Conservation (phyloP, 768 basidiomycete species). For the Podaxis sp. region DNA sequence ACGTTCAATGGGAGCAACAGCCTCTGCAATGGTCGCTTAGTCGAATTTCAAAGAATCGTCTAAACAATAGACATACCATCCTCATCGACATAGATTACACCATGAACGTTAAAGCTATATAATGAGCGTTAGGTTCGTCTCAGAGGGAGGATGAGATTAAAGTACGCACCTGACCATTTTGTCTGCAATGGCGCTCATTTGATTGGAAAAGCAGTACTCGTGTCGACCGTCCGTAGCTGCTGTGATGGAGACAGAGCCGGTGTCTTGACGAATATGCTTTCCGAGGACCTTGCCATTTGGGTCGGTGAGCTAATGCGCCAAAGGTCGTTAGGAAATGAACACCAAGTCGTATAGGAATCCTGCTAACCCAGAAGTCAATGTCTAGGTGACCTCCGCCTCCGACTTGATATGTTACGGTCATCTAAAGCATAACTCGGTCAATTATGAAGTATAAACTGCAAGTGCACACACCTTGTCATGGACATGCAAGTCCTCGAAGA, state of each 20-base stretch:
- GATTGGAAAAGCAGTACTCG: conserved; percentile 98
- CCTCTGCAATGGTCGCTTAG: conserved; percentile 40
- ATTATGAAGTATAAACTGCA: neutral
- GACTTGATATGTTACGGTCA: conserved; percentile 99
- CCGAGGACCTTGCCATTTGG: conserved; percentile 66
- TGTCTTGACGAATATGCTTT: conserved; percentile 84
- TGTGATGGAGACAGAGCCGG: conserved; percentile 85
- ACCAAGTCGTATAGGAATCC: neutral
- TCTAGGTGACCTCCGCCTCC: conserved; percentile 96
- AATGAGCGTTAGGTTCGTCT: conserved; percentile 3
- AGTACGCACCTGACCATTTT: conserved; percentile 83
- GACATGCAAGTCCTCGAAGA: conserved; percentile 90
- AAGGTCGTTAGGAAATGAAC: conserved; percentile 13
- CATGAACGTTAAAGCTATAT: conserved; percentile 94
- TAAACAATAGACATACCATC: conserved; percentile 56
- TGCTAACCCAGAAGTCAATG: conserved; percentile 91
- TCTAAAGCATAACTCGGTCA: conserved; percentile 45
- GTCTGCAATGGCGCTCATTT: conserved; percentile 95
- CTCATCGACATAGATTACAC: conserved; percentile 90
- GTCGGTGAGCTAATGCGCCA: conserved; percentile 65
- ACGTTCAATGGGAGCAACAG: conserved; percentile 92
- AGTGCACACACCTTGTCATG: conserved; percentile 74
- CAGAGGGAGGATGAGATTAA: neutral
- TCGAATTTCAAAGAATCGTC: neutral
- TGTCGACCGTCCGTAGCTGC: conserved; percentile 85